Base-by-base conservation (phyloP, 2,329 filamentous ascomycete genomes). In the Domatiomyces globalis region DNA sequence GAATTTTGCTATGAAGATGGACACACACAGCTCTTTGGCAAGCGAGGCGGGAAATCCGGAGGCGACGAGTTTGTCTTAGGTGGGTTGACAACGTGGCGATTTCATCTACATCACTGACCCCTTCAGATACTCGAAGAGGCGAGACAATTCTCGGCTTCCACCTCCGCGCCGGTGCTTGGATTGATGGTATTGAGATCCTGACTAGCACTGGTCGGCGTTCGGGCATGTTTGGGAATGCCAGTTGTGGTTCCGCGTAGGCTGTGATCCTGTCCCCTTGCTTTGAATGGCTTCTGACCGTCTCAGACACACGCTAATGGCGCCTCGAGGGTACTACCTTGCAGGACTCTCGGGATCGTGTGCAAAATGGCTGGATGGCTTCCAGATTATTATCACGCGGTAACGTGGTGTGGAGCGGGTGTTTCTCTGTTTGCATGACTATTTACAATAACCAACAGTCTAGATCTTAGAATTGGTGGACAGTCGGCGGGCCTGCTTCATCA, bases 1-100 rank as follows among this genome's bases (percentile, higher is more conserved):
- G 90, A 96, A 65, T 96, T 98, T 67, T 75, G 85, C 53, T 96
- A 95, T 63, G 90, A 96, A 62, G 88, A 96, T 65, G 77, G 79
- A 15, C 84, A 85, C 1, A 84, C 75, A 50, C 87, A 95, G 64
- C 67, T 95, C 2, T 94, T 98, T 71, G 92, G 92, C 43, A 89
- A 87, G 62, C 75, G 77, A 50, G 84, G 84, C 10, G 85, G 83
- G 6, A 83, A 83, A 56, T 69, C 76, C 20, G 80, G 80, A 2
- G 83, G 83, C 1, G 81, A 84, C 62, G 77, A 81, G 45, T 94
- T 95, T 69, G 76, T 84, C 15, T 74, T 96, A 60, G 82, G 85
- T 87, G 71, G 68, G 80, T 67, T 52, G 49, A 49, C 20, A 20
- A 17, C 12, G 27, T 25, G n/a, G 25, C 17, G 19, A 43, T 9